Evolutionary conservation across 306 rosid species (phyloP).

Genomic region (Hylodesmum podocarpum): DNA sequence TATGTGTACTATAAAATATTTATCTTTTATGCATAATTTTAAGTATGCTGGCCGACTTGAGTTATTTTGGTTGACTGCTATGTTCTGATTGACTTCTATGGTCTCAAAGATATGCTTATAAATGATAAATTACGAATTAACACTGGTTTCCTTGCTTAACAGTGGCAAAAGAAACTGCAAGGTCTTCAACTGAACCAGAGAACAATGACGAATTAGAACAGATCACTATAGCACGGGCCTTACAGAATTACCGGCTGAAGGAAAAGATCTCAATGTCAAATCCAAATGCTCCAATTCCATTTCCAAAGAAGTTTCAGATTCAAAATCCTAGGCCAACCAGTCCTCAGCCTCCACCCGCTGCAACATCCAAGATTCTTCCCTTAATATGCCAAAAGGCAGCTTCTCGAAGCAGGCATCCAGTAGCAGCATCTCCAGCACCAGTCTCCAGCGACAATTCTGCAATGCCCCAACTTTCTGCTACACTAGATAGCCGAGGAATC

Average conservation of each 20-base stretch:
- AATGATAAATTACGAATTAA: conserved; percentile 12
- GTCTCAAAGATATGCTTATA: neutral
- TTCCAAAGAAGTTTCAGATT: conserved; percentile 68
- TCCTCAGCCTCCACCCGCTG: conserved; percentile 68
- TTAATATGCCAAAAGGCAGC: conserved; percentile 69
- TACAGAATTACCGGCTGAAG: conserved; percentile 70
- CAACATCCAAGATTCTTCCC: conserved; percentile 91
- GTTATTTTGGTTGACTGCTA: neutral
- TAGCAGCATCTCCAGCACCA: conserved; percentile 16
- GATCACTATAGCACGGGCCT: conserved; percentile 90
- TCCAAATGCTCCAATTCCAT: conserved; percentile 65
- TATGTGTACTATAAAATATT: neutral
- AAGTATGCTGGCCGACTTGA: neutral
- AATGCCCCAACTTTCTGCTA: conserved; percentile 31
- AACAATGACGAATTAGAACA: conserved; percentile 90
- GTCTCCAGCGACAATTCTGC: conserved; percentile 39
- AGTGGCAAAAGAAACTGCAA: conserved; percentile 93
- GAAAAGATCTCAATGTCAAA: conserved; percentile 76
- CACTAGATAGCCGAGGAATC: conserved; percentile 52
- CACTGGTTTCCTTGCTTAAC: conserved; percentile 34
- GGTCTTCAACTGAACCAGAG: conserved; percentile 86
- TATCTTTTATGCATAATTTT: neutral
- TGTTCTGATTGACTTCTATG: neutral
- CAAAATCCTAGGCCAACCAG: conserved; percentile 84
- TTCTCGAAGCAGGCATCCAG: conserved; percentile 49